A percentile compares a stretch with the other conserved stretches of the same genome.
Evolutionary conservation across 108 stramenopile species (phyloP).

Genomic region (Cyclotella baltica): DNA sequence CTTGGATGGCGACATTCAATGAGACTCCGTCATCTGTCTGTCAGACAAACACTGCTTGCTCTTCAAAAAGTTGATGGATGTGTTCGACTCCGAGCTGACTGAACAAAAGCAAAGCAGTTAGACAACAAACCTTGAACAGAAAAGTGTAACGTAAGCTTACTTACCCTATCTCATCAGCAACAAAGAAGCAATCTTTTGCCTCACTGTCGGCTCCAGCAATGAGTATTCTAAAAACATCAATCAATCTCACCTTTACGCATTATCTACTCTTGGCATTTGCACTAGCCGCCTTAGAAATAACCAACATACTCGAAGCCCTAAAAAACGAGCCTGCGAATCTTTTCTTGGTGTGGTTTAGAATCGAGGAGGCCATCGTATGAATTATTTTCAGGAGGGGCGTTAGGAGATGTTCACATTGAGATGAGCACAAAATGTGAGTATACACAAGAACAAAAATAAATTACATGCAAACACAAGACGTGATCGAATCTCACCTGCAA

Average conservation of each 20-base stretch:
- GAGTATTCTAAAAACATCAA: too few species aligned
- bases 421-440: too few species aligned
- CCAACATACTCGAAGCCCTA: too few species aligned
- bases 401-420: conserved; percentile 71
- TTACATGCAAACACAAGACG: too few species aligned
- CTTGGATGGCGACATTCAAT: too few species aligned
- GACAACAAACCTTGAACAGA: not conserved
- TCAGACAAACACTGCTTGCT: conserved; percentile 79
- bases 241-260: too few species aligned
- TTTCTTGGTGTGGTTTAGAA: too few species aligned
- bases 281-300: conserved; percentile 88
- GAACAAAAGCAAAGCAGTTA: not conserved
- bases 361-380: conserved; percentile 92
- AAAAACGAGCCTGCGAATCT: too few species aligned
- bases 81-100: conserved; percentile 75
- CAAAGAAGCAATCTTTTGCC: conserved; percentile 81
- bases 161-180: conserved; percentile 87
- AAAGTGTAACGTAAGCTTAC: not conserved
- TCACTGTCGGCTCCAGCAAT: conserved; percentile 92
- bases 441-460: too few species aligned
- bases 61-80: conserved; percentile 59
- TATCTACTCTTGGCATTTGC: conserved; percentile 84
- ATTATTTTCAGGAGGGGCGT: conserved; percentile 90
- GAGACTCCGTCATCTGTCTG: conserved; percentile 70
- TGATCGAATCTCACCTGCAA: conserved; percentile 91